Percentiles rank a stretch among this genome's conserved stretches.
These are phyloP conservation scores for Diplodia intermedia DNA, from an alignment of 2,329 filamentous ascomycete genomes.

Conservation along the genomic window DNA sequence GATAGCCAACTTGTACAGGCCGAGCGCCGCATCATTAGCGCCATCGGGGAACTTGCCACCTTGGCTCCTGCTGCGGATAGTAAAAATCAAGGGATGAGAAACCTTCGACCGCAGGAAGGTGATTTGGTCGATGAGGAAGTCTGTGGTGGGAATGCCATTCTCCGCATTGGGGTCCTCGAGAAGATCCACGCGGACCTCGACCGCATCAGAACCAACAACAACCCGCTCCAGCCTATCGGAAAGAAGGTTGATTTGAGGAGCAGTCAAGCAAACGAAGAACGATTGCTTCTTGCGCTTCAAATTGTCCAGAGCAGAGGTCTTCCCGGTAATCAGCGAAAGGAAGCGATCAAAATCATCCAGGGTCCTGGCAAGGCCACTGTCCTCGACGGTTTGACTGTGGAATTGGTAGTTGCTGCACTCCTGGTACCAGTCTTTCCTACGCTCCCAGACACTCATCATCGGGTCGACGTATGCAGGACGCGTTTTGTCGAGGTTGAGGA, in stretches of 20 bases:
- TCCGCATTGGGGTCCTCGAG: constrained; percentile 72
- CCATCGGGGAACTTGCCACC: constrained; percentile 87
- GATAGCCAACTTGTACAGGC: constrained; percentile 78
- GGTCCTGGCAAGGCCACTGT: constrained; percentile 58
- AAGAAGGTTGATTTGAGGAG: constrained; percentile 73
- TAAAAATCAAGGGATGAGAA: constrained; percentile 87
- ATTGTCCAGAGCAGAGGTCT: constrained; percentile 59
- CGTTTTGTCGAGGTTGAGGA: constrained; percentile 85
- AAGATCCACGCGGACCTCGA: constrained; percentile 92
- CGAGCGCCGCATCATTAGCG: constrained; percentile 71
- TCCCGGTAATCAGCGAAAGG: constrained; percentile 71
- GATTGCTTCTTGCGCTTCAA: constrained; percentile 73
- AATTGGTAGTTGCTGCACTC: constrained; percentile 96
- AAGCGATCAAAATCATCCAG: constrained; percentile 77
- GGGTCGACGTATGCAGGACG: constrained; percentile 92
- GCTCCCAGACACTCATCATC: constrained; percentile 87
- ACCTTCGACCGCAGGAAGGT: constrained; percentile 76
- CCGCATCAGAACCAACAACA: constrained; percentile 85
- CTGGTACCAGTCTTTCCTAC: constrained; percentile 86
- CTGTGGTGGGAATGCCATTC: constrained; percentile 66
- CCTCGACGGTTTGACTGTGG: constrained; percentile 73
- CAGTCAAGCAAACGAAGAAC: constrained; percentile 91
- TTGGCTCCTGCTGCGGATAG: constrained; percentile 82
- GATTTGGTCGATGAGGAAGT: constrained; percentile 83
- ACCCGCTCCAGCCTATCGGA: constrained; percentile 72